Evolutionary conservation across 768 basidiomycete genomes (phyloP).

Genomic region (Phallus indusiatus): DNA sequence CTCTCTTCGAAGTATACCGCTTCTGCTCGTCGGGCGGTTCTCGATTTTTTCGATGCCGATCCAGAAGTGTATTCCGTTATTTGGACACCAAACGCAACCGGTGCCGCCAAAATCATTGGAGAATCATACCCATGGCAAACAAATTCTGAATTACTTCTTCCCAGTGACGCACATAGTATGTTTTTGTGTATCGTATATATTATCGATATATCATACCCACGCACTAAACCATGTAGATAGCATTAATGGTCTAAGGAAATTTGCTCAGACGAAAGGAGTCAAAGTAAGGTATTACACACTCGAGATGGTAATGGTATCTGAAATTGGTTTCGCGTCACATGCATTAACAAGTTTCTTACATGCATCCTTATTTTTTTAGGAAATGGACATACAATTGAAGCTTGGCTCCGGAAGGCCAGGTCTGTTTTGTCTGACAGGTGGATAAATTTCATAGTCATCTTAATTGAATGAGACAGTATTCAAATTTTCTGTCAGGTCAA

Average conservation of each 20-base stretch:
- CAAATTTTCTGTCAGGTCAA: slow-evolving; percentile 41
- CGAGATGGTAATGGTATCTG: not conserved
- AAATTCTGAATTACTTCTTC: not conserved
- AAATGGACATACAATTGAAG: not conserved
- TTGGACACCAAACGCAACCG: slow-evolving; percentile 74
- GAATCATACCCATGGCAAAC: slow-evolving; percentile 55
- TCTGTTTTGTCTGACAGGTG: not conserved
- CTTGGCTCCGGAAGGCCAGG: not conserved
- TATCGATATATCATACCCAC: not conserved
- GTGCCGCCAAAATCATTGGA: slow-evolving; percentile 70
- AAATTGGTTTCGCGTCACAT: not conserved
- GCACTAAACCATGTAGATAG: not conserved
- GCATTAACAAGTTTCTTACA: not conserved
- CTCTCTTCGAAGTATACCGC: slow-evolving; percentile 55
- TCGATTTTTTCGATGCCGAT: slow-evolving; percentile 69
- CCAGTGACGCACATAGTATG: not conserved
- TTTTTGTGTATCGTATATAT: not conserved
- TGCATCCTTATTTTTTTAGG: too few species aligned
- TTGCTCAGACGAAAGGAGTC: not conserved
- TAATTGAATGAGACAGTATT: not conserved
- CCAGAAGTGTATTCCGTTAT: slow-evolving; percentile 64
- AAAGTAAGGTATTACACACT: not conserved
- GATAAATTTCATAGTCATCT: not conserved
- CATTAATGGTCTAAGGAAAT: not conserved
- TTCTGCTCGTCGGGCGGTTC: slow-evolving; percentile 63